phyloP scores from a whole-genome alignment of 306 rosid genomes.

The Pterocarpus santalinus region DNA sequence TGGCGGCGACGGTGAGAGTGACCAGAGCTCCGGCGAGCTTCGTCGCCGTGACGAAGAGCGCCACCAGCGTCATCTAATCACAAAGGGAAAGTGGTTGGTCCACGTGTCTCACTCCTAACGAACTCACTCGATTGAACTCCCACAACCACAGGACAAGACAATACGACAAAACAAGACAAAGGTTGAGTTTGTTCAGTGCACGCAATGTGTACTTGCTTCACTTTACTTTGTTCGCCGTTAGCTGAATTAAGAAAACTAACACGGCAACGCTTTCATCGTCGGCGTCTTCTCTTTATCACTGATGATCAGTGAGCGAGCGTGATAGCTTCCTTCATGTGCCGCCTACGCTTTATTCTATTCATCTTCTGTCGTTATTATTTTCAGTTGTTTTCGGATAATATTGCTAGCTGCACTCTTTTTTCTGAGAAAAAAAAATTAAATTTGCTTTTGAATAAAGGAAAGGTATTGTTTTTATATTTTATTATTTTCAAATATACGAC shows the following conservation, averaged over 20 bases:
- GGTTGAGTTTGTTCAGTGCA: background rate
- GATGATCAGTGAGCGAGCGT: background rate
- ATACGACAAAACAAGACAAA: too few relatives aligned
- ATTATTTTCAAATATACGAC: too few relatives aligned
- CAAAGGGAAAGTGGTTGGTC: background rate
- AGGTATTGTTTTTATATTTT: too few relatives aligned
- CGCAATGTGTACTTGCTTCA: constrained; percentile 4
- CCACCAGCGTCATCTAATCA: constrained; percentile 57
- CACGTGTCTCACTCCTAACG: background rate
- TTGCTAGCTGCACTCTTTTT: too few relatives aligned
- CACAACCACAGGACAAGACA: too few relatives aligned
- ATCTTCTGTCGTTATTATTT: background rate
- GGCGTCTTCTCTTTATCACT: background rate
- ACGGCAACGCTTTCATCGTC: background rate
- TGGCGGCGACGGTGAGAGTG: constrained; percentile 76
- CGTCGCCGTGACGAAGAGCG: constrained; percentile 74
- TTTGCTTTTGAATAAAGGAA: too few relatives aligned
- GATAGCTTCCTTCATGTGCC: background rate
- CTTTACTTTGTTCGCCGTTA: too few relatives aligned
- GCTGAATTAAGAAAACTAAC: background rate
- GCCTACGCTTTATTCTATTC: background rate
- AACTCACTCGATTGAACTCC: too few relatives aligned
- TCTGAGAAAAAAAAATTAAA: too few relatives aligned
- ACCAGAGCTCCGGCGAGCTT: constrained; percentile 79
- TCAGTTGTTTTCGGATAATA: too few relatives aligned